Percentiles rank a stretch among this genome's conserved stretches.
Conservation (phyloP, 495 filamentous ascomycete species). For the Podospora didyma region DNA sequence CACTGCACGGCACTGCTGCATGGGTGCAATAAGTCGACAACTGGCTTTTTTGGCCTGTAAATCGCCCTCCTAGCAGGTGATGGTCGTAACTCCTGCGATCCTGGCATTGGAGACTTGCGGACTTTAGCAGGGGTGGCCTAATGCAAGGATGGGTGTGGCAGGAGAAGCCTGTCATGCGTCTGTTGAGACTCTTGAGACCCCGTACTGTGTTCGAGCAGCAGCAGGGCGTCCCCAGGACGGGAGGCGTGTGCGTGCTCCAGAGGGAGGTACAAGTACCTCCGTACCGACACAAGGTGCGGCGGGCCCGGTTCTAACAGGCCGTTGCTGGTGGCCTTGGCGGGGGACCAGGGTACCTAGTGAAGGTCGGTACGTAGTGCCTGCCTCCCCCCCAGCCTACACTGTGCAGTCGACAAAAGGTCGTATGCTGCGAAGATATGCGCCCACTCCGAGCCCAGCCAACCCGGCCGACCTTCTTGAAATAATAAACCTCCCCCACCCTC, state of each 20-base stretch:
- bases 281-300: background rate
- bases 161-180: slow-evolving; percentile 10
- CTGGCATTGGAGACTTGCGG: background rate
- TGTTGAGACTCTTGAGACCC: too few species aligned
- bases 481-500: background rate
- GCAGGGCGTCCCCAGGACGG: background rate
- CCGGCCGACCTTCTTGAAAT: background rate
- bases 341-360: background rate
- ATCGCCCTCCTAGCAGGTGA: too few species aligned
- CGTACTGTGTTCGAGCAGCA: background rate
- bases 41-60: too few species aligned
- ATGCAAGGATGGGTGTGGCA: slow-evolving; percentile 1
- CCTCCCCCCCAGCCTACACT: background rate
- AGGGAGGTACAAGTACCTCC: slow-evolving; percentile 1
- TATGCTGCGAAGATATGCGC: background rate
- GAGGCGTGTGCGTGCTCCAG: background rate
- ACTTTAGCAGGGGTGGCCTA: background rate
- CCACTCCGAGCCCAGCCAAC: background rate
- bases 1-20: too few species aligned
- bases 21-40: too few species aligned
- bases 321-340: background rate
- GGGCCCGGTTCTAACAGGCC: background rate
- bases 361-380: background rate
- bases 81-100: background rate
- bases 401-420: background rate